Evolutionary conservation across 2,329 filamentous ascomycete genomes (phyloP).

Genomic region (Calonectria honghensis): DNA sequence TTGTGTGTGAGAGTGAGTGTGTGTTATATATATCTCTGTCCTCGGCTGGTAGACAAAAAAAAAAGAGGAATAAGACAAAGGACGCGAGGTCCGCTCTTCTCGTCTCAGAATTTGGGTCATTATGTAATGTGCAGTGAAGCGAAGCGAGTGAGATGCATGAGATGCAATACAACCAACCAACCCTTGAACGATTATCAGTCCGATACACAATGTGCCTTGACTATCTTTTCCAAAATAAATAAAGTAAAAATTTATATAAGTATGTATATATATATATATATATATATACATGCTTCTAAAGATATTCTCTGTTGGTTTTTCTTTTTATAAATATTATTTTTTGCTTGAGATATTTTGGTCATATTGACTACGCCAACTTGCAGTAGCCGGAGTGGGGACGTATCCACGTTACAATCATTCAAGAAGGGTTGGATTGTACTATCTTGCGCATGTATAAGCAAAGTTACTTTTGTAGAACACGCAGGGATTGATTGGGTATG

Average conservation of each 20-base stretch:
- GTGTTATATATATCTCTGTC: conserved; percentile 25
- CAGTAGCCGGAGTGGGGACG: too few species aligned
- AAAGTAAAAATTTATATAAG: too few species aligned
- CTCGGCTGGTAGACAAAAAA: conserved; percentile 33
- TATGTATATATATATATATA: too few species aligned
- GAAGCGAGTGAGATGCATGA: not conserved
- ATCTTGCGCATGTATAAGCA: not conserved
- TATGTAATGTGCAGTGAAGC: not conserved
- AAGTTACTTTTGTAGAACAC: not conserved
- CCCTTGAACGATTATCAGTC: not conserved
- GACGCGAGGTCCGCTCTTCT: conserved; percentile 30
- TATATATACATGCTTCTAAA: too few species aligned
- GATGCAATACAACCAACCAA: not conserved
- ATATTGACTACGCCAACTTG: too few species aligned
- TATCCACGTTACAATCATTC: too few species aligned
- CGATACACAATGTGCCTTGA: too few species aligned
- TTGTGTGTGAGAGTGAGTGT: not conserved
- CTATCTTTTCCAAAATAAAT: too few species aligned
- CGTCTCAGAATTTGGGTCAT: not conserved
- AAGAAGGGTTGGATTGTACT: not conserved
- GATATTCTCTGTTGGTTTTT: too few species aligned
- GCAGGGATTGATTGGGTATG: not conserved
- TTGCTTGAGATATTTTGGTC: too few species aligned
- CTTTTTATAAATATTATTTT: too few species aligned
- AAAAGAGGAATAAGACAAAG: conserved; percentile 32